phyloP scores from a whole-genome alignment of 225 moss, liverwort and hornwort species.

The Physcomitrium patens region DNA sequence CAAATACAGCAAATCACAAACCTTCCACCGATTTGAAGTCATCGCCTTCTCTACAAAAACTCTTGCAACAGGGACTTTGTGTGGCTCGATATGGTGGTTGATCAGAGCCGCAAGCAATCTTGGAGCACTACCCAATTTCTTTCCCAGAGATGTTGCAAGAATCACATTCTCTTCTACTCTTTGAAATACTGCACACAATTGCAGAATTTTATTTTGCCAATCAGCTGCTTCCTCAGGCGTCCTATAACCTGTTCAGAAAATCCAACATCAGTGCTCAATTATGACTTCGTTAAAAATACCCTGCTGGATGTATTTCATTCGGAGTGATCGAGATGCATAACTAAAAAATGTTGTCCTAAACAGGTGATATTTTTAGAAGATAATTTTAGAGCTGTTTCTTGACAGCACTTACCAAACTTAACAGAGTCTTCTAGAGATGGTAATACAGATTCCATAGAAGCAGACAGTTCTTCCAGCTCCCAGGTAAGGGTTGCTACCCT shows the following conservation, averaged over 20 bases:
- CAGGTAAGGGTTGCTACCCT: slow-evolving; percentile 52
- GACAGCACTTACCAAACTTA: slow-evolving; percentile 38
- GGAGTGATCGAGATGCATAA: slow-evolving; percentile 17
- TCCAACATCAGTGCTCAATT: slow-evolving; percentile 11
- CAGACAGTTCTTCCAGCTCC: slow-evolving; percentile 71
- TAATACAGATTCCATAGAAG: slow-evolving; percentile 68
- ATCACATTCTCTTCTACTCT: slow-evolving; percentile 75
- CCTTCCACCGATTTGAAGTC: slow-evolving; percentile 61
- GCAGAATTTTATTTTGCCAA: slow-evolving; percentile 58
- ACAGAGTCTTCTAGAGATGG: slow-evolving; percentile 53
- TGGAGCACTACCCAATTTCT: slow-evolving; percentile 72
- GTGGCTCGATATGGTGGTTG: slow-evolving; percentile 71
- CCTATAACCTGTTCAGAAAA: slow-evolving; percentile 26
- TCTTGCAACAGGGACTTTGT: slow-evolving; percentile 63
- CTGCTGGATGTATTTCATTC: slow-evolving; percentile 8
- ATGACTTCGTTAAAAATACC: not conserved
- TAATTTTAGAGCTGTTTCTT: slow-evolving; percentile 2
- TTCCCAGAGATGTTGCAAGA: slow-evolving; percentile 72
- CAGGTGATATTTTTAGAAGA: not conserved
- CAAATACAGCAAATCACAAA: slow-evolving; percentile 24
- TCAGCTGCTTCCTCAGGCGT: slow-evolving; percentile 43
- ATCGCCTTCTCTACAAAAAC: slow-evolving; percentile 58
- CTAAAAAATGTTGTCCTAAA: slow-evolving; percentile 8
- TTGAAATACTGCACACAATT: slow-evolving; percentile 66
- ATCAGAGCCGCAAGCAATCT: slow-evolving; percentile 61